Base-by-base conservation (phyloP, 495 filamentous ascomycete genomes). In the Entonaema liquescens region DNA sequence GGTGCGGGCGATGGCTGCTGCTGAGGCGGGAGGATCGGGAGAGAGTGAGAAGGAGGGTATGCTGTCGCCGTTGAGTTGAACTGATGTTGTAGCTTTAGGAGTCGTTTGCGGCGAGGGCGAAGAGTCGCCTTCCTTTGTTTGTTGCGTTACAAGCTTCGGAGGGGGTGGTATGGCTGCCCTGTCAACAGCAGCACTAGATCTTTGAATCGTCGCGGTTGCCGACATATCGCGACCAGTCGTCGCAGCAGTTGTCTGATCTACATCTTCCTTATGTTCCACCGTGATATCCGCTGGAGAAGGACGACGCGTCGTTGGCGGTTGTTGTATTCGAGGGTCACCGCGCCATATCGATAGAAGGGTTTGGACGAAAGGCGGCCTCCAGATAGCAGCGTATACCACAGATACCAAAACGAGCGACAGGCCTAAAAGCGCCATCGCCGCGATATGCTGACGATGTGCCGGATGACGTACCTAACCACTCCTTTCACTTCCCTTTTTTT, bases 351-450 rank as follows among this genome's bases (percentile, higher is more conserved):
- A 61, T 33, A 74, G 26, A 21, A 75, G 54, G 26, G 62, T 77
- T 59, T 71, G 60, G 19, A 83, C 64, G 17, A 83, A 72, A 53
- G 81, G 77, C 31, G 82, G 84, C 65, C 79, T 81, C 57, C 79
- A 79, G 62, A 86, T 83, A 59, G 82, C 79, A 59, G 87, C 73
- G 54, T 84, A 81, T 13, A 87, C 78, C 36, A 88, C 62, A 0
- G 86, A 86, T 19, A 83, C 86, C 62, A 88, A 73, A 65, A 89
- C 77, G 21, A 88, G 73, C 5, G 86, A 85, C 57, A 88, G 71
- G 59, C 85, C 86, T 21, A 89, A 65, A 62, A 86, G 75, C 72
- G 79, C 82, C 85, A 87, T 88, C 6, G 28, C 19, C 25, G 36
- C 42, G 35, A 60, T 49, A 31, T 40, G 33, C 42, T 6, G 64